phyloP scores from a whole-genome alignment of 768 basidiomycete species.

The button mushroom (Agaricus bisporus) region DNA sequence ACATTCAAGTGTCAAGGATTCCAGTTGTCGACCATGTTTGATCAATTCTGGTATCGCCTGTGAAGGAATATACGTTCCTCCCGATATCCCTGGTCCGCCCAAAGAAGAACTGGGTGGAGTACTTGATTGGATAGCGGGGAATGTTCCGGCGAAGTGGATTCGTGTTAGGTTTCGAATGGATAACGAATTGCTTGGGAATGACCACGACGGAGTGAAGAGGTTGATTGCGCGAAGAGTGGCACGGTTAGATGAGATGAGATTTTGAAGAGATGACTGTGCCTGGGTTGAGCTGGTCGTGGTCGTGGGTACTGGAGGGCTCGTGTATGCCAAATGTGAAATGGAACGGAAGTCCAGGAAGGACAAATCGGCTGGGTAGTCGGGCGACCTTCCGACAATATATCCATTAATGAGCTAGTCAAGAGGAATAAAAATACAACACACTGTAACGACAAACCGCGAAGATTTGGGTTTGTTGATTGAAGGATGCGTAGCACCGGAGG shows the following conservation, averaged over 20 bases:
- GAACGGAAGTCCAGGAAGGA: conserved; percentile 45
- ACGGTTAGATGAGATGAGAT: conserved; percentile 49
- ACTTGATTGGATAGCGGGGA: conserved; percentile 28
- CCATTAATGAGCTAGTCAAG: background rate
- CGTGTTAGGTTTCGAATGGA: conserved; percentile 59
- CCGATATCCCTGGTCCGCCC: background rate
- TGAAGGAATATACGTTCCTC: conserved; percentile 18
- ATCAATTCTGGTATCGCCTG: conserved; percentile 57
- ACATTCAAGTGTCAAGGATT: conserved; percentile 47
- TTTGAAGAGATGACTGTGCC: conserved; percentile 29
- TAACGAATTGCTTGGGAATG: conserved; percentile 47
- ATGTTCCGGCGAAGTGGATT: conserved; percentile 54
- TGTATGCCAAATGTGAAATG: conserved; percentile 54
- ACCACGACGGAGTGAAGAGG: conserved; percentile 50
- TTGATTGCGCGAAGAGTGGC: conserved; percentile 46
- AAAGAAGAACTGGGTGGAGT: conserved; percentile 21
- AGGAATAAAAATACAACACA: conserved; percentile 19
- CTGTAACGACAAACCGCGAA: conserved; percentile 54
- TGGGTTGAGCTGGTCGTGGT: conserved; percentile 26
- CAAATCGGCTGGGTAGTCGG: conserved; percentile 38
- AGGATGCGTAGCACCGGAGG: conserved; percentile 46
- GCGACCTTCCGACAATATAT: conserved; percentile 24
- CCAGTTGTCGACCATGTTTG: conserved; percentile 54
- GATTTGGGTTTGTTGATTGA: conserved; percentile 42
- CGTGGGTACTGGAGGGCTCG: conserved; percentile 20